These are phyloP conservation scores for Syzygium aqueum DNA, from an alignment of 345 rosid species.

Conservation along the genomic window DNA sequence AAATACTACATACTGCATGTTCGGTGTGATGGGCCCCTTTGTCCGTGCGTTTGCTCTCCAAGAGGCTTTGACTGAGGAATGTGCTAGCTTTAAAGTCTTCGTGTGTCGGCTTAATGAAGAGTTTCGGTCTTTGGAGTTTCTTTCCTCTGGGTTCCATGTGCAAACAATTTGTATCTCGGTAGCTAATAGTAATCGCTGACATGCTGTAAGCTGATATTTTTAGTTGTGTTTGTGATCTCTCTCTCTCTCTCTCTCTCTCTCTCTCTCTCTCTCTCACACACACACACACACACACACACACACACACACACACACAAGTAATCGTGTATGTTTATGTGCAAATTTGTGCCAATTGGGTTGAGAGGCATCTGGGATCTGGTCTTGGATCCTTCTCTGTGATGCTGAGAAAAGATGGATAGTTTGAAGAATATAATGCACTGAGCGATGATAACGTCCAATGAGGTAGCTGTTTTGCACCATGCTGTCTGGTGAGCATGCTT, in stretches of 20 bases:
- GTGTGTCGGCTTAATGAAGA: not conserved
- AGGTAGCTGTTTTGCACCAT: not conserved
- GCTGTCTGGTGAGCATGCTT: not conserved
- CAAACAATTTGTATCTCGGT: not conserved
- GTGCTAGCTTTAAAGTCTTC: not conserved
- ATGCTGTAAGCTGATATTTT: not conserved
- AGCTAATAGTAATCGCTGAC: not conserved
- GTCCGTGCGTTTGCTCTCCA: conserved; percentile 16
- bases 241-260: not conserved
- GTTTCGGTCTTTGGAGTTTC: not conserved
- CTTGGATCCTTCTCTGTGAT: not conserved
- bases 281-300: not conserved
- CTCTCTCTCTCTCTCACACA: not conserved
- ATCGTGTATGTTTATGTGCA: not conserved
- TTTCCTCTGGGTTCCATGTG: not conserved
- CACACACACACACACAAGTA: not conserved
- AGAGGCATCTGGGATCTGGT: not conserved
- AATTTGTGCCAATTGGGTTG: not conserved
- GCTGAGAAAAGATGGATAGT: not conserved
- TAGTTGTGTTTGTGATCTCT: not conserved
- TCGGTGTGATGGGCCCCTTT: conserved; percentile 92
- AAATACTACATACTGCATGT: conserved; percentile 1
- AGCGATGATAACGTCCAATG: not conserved
- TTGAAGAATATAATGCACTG: not conserved
- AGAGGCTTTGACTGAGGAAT: conserved; percentile 64